Evolutionary conservation across 208 protist genomes (phyloP), one percentile per base, ranked within the genome.

Genomic region (Wallacemonas sp.): DNA sequence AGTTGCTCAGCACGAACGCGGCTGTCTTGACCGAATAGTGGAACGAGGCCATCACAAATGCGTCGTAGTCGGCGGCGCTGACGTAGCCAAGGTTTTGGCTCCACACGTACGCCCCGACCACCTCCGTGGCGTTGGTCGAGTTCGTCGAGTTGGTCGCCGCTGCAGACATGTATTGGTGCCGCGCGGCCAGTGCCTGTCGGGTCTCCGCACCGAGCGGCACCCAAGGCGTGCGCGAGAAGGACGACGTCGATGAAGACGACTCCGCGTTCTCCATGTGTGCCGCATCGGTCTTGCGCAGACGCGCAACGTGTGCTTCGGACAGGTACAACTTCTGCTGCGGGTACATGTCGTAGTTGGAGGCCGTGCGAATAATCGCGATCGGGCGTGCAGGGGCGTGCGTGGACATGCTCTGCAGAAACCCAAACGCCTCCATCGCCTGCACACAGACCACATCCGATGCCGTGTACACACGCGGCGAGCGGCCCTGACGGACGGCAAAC

Each of bases 301-400:
- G 31, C 55, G 5, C 55, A 7, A 61, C 33, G 20, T 39, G 33
- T 18, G 48, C 48, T 3, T 55, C 18, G 39, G 64, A 29, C 41
- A 83, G 62, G 57, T 73, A 79, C 18, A 70, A 52, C 64, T 84
- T 79, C 55, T 76, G 67, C 55, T 78, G 72, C 8, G 82, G 82
- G 57, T 82, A 77, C 79, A 84, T 86, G 48, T 84, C 67, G 67
- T 86, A 89, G 62, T 77, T 74, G 10, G 76, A 75, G 5, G 83
- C 79, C 3, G 72, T 65, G 12, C 83, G 83, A 70, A 89, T 62
- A 12, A 89, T 67, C 4, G 83, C 83, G 18, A 86, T 61, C 1
- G 71, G 64, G 25, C 85, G 77, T 25, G 70, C 36, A 12, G 76
- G 61, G 18, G 67, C 63, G 41, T 72, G 49, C 2, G 20, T 36